A percentile compares a stretch with the other conserved stretches of the same genome.
phyloP scores from a whole-genome alignment of 2,329 filamentous ascomycete genomes.

The Colletotrichum melonis region DNA sequence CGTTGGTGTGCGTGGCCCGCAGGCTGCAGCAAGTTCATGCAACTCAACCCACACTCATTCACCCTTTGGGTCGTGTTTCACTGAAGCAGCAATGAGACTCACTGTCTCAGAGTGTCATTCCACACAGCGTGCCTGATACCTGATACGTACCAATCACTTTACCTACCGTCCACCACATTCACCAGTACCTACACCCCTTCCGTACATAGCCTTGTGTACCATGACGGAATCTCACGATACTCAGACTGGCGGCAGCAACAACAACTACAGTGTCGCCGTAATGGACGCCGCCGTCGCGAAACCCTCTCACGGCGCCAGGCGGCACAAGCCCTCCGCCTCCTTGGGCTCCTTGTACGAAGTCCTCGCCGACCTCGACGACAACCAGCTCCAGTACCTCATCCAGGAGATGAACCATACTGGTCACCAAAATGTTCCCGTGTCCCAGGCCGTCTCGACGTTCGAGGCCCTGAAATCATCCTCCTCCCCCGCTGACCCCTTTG shows the following conservation, averaged over 20 bases:
- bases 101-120: neutral
- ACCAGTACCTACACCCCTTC: too few relatives aligned
- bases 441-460: constrained; percentile 28
- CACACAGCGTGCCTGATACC: neutral
- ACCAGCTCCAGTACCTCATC: constrained; percentile 34
- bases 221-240: neutral
- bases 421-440: constrained; percentile 30
- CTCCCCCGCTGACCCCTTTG: neutral
- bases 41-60: neutral
- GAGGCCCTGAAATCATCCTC: constrained; percentile 8
- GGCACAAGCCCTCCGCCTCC: constrained; percentile 20
- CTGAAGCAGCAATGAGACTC: neutral
- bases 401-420: constrained; percentile 35
- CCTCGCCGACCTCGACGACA: constrained; percentile 33
- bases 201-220: neutral
- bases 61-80: neutral
- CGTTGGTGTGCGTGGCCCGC: neutral
- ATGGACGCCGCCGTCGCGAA: neutral
- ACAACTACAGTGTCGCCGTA: neutral
- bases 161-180: neutral
- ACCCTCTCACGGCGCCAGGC: neutral
- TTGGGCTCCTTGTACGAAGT: constrained; percentile 30
- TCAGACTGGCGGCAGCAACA: neutral
- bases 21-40: neutral
- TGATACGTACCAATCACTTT: neutral